A percentile compares a stretch with the other conserved stretches of the same genome.
phyloP scores from a whole-genome alignment of 805 yeast genomes.

The Starmera dryadoides region DNA sequence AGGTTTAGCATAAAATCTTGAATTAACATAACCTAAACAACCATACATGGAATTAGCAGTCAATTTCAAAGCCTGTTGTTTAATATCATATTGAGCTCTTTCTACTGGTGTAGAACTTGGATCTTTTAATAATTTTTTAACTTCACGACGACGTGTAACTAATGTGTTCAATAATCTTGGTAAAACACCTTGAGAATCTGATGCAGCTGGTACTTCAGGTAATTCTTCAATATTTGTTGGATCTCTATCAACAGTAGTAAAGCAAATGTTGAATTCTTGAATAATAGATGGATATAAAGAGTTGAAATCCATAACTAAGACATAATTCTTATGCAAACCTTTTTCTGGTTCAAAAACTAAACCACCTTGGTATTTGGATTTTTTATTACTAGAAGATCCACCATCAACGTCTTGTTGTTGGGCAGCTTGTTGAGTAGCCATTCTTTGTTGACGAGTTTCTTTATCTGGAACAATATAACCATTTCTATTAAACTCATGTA shows the following conservation, averaged over 20 bases:
- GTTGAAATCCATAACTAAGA: constrained; percentile 96
- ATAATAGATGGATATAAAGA: constrained; percentile 95
- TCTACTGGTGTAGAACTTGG: constrained; percentile 58
- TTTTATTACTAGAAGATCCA: constrained; percentile 45
- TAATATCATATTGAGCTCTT: constrained; percentile 82
- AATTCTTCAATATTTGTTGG: constrained; percentile 48
- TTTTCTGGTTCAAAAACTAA: constrained; percentile 94
- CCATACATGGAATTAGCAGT: constrained; percentile 99
- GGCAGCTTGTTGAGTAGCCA: constrained; percentile 25
- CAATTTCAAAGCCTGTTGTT: constrained; percentile 90
- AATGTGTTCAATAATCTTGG: constrained; percentile 78
- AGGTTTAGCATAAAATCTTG: constrained; percentile 93
- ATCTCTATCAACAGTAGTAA: constrained; percentile 83
- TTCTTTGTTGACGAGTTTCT: constrained; percentile 34
- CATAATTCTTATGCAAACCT: constrained; percentile 83
- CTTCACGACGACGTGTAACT: constrained; percentile 89
- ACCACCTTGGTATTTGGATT: constrained; percentile 85
- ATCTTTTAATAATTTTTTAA: constrained; percentile 75
- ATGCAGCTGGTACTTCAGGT: constrained; percentile 61
- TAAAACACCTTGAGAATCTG: constrained; percentile 66
- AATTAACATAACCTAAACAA: constrained; percentile 86
- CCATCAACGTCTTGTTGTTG: constrained; percentile 19
- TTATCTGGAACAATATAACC: constrained; percentile 87
- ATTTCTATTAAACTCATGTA: constrained; percentile 82
- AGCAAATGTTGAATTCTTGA: constrained; percentile 95